Conservation (phyloP, 108 stramenopile genomes). For the Fragilaria radians region DNA sequence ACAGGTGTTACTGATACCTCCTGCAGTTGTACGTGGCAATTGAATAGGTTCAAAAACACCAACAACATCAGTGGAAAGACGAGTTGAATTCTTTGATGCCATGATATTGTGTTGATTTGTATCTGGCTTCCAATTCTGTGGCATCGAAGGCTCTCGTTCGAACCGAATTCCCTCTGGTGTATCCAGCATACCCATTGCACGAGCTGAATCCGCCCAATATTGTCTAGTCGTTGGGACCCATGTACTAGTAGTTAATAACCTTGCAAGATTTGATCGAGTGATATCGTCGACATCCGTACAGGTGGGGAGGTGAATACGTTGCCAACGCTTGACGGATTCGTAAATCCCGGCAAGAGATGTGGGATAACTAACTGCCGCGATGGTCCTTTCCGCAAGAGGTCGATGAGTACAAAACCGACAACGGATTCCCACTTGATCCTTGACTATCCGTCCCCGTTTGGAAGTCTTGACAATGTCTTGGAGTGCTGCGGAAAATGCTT, state of each 20-base stretch:
- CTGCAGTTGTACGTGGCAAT: constrained; percentile 1
- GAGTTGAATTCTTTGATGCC: too few species aligned
- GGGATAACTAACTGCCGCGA: constrained; percentile 37
- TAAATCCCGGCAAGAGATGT: constrained; percentile 36
- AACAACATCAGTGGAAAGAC: neutral
- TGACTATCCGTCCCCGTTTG: constrained; percentile 35
- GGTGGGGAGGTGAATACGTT: constrained; percentile 23
- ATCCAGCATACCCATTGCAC: constrained; percentile 43
- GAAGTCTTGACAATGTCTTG: constrained; percentile 12
- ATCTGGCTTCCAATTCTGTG: neutral
- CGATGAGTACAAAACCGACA: constrained; percentile 45
- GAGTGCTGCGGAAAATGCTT: constrained; percentile 39
- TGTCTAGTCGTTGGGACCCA: constrained; percentile 45
- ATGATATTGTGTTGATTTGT: neutral
- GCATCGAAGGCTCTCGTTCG: constrained; percentile 8
- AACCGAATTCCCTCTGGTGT: constrained; percentile 48
- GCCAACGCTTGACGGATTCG: constrained; percentile 53
- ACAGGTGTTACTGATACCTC: constrained; percentile 1
- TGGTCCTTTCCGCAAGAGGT: constrained; percentile 15
- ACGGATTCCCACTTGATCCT: constrained; percentile 54
- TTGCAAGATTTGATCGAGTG: constrained; percentile 10
- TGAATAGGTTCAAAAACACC: neutral
- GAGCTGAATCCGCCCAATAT: constrained; percentile 55
- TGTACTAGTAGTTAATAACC: constrained; percentile 6
- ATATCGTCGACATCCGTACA: constrained; percentile 25